These are phyloP conservation scores for Quercus mongolica DNA, from an alignment of 306 rosid genomes.

Conservation along the genomic window DNA sequence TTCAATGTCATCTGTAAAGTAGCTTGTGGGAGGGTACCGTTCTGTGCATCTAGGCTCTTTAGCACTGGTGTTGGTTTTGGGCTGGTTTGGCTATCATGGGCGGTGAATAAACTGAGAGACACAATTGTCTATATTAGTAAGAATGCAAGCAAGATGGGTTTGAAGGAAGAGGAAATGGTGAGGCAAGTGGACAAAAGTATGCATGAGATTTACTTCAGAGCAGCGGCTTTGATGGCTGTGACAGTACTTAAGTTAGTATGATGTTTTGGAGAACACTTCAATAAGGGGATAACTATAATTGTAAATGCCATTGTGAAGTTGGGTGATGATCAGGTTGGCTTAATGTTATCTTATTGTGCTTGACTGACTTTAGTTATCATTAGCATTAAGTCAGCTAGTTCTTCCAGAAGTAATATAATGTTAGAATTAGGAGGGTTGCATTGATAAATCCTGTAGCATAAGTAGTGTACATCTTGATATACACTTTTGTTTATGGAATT, in stretches of 20 bases:
- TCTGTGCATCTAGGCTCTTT: conserved; percentile 54
- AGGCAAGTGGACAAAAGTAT: conserved; percentile 53
- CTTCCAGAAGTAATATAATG: neutral
- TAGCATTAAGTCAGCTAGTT: neutral
- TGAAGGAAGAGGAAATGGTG: conserved; percentile 60
- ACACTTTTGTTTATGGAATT: neutral
- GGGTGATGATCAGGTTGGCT: conserved; percentile 17
- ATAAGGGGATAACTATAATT: neutral
- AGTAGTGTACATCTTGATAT: neutral
- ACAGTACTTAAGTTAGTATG: conserved; percentile 66
- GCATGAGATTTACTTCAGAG: conserved; percentile 55
- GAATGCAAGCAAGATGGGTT: conserved; percentile 48
- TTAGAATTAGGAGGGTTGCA: neutral
- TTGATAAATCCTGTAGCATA: neutral
- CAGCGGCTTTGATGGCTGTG: conserved; percentile 59
- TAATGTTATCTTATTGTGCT: neutral
- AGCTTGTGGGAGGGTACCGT: conserved; percentile 53
- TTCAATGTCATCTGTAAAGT: conserved; percentile 54
- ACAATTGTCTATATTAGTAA: conserved; percentile 46
- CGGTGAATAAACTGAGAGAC: conserved; percentile 60
- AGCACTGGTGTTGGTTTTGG: conserved; percentile 65
- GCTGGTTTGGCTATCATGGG: conserved; percentile 79
- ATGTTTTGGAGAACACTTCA: conserved; percentile 9
- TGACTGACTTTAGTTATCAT: conserved; percentile 4
- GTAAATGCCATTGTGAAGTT: conserved; percentile 16